Evolutionary conservation across 139 green algal genomes (phyloP).

Genomic region (Marvania coccoides): DNA sequence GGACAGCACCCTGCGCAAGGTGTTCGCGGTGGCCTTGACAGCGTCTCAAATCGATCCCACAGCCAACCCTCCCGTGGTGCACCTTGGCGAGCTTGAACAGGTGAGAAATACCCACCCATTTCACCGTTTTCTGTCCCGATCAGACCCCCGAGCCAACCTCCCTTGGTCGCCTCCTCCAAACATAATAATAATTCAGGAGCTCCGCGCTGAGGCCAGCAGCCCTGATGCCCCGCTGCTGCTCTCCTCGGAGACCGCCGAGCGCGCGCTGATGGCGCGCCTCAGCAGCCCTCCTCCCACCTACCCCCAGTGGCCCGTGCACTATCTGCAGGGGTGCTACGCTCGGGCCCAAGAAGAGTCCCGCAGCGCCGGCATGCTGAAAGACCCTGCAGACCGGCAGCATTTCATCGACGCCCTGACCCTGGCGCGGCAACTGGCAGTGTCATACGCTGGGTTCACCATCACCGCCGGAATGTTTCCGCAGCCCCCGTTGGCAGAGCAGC

Average conservation of each 20-base stretch:
- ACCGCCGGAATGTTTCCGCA: constrained; percentile 67
- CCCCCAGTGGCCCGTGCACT: constrained; percentile 61
- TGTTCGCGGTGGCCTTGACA: constrained; percentile 43
- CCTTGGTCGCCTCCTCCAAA: not conserved
- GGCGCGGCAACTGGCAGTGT: constrained; percentile 69
- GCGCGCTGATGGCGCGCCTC: constrained; percentile 64
- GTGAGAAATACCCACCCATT: constrained; percentile 6
- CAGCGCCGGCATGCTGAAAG: constrained; percentile 10
- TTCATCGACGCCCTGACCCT: constrained; percentile 28
- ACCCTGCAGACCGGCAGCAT: not conserved
- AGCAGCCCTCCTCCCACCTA: constrained; percentile 53
- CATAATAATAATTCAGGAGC: constrained; percentile 21
- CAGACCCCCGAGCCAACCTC: not conserved
- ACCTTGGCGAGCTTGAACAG: constrained; percentile 34
- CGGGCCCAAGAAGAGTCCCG: constrained; percentile 33
- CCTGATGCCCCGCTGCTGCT: constrained; percentile 22
- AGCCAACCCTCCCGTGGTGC: constrained; percentile 29
- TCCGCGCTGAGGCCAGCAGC: constrained; percentile 9
- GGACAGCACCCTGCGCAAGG: constrained; percentile 21
- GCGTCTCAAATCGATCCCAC: not conserved
- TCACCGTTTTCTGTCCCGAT: not conserved
- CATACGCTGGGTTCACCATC: constrained; percentile 72
- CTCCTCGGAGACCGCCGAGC: constrained; percentile 48
- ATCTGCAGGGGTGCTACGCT: constrained; percentile 56
- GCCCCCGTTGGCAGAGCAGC: constrained; percentile 27